These are phyloP conservation scores for Fusarium solani-melongenae DNA, from an alignment of 2,329 filamentous ascomycete genomes.

Conservation along the genomic window DNA sequence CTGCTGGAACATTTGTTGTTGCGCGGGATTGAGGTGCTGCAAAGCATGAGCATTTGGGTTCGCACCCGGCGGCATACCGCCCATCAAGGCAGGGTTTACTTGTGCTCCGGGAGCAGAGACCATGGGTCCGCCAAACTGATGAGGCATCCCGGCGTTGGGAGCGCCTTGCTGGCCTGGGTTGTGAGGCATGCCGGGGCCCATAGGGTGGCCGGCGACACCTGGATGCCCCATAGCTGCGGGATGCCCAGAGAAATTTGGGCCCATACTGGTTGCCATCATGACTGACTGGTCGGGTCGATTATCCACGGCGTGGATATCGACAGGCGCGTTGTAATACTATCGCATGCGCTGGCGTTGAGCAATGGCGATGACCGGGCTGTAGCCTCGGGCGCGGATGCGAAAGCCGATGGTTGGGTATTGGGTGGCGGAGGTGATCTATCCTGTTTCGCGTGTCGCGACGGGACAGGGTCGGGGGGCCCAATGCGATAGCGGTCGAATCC, in stretches of 20 bases:
- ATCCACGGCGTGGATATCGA: slow-evolving; percentile 72
- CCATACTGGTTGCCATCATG: slow-evolving; percentile 78
- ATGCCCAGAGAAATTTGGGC: slow-evolving; percentile 73
- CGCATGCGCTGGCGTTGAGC: slow-evolving; percentile 57
- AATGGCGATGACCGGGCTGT: slow-evolving; percentile 18
- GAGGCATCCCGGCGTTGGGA: slow-evolving; percentile 72
- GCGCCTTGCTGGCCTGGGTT: slow-evolving; percentile 77
- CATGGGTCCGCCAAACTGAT: slow-evolving; percentile 75
- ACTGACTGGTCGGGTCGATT: slow-evolving; percentile 55
- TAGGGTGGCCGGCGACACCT: slow-evolving; percentile 73
- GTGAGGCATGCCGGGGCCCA: slow-evolving; percentile 71
- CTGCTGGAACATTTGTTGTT: slow-evolving; percentile 68
- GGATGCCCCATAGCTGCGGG: slow-evolving; percentile 78
- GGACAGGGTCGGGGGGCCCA: slow-evolving; percentile 30
- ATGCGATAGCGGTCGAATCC: slow-evolving; percentile 38
- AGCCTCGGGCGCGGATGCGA: slow-evolving; percentile 30
- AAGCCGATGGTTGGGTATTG: slow-evolving; percentile 28
- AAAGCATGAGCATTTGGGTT: slow-evolving; percentile 76
- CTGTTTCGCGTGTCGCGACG: slow-evolving; percentile 46
- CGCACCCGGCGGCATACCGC: slow-evolving; percentile 76
- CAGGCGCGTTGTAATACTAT: slow-evolving; percentile 56
- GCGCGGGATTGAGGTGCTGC: slow-evolving; percentile 75
- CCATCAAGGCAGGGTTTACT: slow-evolving; percentile 82
- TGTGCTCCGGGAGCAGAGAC: slow-evolving; percentile 78
- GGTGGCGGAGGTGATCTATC: slow-evolving; percentile 29